Evolutionary conservation across 257 asterid genomes (phyloP).

Genomic region (Oldenlandia corymbosa): DNA sequence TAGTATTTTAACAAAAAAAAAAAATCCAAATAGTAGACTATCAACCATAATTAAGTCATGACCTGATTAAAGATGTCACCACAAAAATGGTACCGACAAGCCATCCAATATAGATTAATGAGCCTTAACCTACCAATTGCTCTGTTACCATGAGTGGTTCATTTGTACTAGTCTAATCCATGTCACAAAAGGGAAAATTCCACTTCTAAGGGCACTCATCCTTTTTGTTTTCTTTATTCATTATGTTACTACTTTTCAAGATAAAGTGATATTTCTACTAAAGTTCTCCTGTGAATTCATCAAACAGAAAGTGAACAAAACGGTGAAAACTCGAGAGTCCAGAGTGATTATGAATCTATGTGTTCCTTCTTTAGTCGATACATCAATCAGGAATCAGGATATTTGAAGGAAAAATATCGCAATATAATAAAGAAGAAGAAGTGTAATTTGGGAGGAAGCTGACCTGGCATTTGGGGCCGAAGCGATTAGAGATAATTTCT

Average conservation of each 20-base stretch:
- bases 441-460: background rate
- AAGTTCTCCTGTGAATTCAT: too few species aligned
- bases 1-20: too few species aligned
- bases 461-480: slow-evolving; percentile 58
- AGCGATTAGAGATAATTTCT: slow-evolving; percentile 25
- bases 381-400: background rate
- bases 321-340: background rate
- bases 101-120: background rate
- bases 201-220: too few species aligned
- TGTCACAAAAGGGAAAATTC: too few species aligned
- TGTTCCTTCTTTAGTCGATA: background rate
- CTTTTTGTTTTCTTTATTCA: too few species aligned
- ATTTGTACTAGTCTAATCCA: too few species aligned
- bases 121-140: too few species aligned
- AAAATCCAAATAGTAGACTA: too few species aligned
- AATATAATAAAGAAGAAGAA: background rate
- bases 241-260: too few species aligned
- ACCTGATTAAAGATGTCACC: background rate
- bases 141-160: too few species aligned
- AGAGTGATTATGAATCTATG: background rate
- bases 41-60: background rate
- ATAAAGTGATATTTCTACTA: too few species aligned
- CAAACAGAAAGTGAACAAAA: background rate
- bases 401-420: background rate
- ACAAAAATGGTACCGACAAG: background rate